Evolutionary conservation across 768 basidiomycete genomes (phyloP), one percentile per base, ranked within the genome.

Genomic region (Russula sp.): DNA sequence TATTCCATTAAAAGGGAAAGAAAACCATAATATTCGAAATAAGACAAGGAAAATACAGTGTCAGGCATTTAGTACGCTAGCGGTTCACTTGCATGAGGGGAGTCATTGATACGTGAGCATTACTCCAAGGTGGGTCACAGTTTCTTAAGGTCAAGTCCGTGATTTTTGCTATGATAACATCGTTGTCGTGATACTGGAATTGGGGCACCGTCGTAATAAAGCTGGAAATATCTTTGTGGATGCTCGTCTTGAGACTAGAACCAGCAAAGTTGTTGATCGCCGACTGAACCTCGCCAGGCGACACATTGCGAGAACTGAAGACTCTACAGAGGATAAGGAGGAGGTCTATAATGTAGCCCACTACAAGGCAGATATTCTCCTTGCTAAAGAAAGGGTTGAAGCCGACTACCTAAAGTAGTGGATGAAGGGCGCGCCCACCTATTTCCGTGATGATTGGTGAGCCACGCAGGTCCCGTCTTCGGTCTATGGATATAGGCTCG

Each of bases 311-410:
- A 24, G 34, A 32, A n/a, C 22, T 30, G 28, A 50, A 64, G 9
- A 64, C 7, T 5, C 18, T 8, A 10, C 26, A 14, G 16, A 55
- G n/a, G 20, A 60, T 49, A 8, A 55, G 46, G 6, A 44, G 60
- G 28, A 64, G 53, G 48, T 57, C 42, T 14, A 57, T 28, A 7
- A 57, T 57, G 40, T 57, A 57, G n/a, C 42, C 42, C 42, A 57
- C 36, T 4, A 46, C 42, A 32, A 44, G 44, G 2, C 28, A n/a
- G n/a, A 46, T 30, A 7, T 57, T 30, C 28, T 57, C 56, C 2
- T 44, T n/a, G 28, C 42, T 30, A 26, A 28, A 30, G 4, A 28
- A 56, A 28, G 20, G 30, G 11, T 26, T 56, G 24, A 55, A 5
- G 14, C 30, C 9, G 20, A 46, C 34, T 34, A 42, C 2, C n/a